A percentile compares a stretch with the other conserved stretches of the same genome.
Evolutionary conservation across 768 basidiomycete species (phyloP).

Genomic region (Polyporus arcularius): DNA sequence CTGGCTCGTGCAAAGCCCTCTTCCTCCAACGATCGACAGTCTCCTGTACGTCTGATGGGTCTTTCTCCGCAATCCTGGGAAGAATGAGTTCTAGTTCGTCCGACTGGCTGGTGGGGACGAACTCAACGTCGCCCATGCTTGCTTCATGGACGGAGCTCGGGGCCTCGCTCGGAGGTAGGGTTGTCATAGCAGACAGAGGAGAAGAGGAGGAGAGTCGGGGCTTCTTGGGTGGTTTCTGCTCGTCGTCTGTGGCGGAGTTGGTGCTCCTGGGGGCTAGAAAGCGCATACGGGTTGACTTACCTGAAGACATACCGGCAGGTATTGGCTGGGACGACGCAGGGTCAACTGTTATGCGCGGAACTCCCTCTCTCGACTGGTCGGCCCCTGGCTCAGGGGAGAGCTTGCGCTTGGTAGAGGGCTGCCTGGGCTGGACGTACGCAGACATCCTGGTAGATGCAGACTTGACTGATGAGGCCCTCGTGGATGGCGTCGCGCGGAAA

Average conservation of each 20-base stretch:
- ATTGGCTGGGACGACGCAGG: not conserved
- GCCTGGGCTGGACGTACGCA: not conserved
- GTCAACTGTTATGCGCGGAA: not conserved
- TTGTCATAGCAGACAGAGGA: constrained; percentile 21
- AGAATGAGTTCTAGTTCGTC: constrained; percentile 59
- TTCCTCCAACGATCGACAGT: constrained; percentile 46
- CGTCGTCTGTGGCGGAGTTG: not conserved
- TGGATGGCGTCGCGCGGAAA: not conserved
- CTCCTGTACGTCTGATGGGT: constrained; percentile 33
- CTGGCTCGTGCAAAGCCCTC: constrained; percentile 6
- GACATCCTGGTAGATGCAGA: not conserved
- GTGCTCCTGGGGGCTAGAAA: not conserved
- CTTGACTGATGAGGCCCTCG: not conserved
- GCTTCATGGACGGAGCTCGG: constrained; percentile 11
- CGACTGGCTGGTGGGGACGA: constrained; percentile 67
- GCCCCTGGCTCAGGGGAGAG: not conserved
- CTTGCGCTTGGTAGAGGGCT: constrained; percentile 9
- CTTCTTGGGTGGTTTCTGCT: constrained; percentile 34
- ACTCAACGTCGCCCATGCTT: constrained; percentile 30
- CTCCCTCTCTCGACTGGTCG: not conserved
- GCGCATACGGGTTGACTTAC: not conserved
- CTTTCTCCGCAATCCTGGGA: constrained; percentile 28
- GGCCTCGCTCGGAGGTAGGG: not conserved
- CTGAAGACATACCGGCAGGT: not conserved
- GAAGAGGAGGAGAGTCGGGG: constrained; percentile 35